Percentiles rank a stretch among this genome's conserved stretches.
Evolutionary conservation across 2,329 filamentous ascomycete genomes (phyloP).

Genomic region (Fusarium acutatum): DNA sequence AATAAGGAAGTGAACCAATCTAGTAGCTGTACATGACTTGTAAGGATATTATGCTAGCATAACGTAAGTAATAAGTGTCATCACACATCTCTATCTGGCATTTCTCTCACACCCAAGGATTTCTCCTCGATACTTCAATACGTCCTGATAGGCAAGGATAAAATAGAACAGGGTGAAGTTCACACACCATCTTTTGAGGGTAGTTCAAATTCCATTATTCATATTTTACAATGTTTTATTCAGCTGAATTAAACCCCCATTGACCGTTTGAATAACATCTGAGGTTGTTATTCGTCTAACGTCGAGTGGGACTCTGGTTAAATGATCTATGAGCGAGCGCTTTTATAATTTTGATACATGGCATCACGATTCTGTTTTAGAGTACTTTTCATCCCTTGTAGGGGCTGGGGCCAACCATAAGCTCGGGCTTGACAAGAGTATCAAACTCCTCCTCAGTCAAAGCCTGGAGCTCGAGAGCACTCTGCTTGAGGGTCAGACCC

Average conservation of each 20-base stretch:
- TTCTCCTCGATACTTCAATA: background rate
- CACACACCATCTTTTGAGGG: background rate
- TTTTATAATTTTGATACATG: slow-evolving; percentile 16
- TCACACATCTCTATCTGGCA: background rate
- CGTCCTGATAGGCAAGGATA: background rate
- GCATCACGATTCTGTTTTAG: background rate
- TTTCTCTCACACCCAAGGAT: background rate
- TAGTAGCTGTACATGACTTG: background rate
- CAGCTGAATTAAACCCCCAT: background rate
- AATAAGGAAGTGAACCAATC: background rate
- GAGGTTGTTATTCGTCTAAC: background rate
- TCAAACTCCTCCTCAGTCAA: slow-evolving; percentile 91
- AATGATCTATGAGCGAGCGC: slow-evolving; percentile 10
- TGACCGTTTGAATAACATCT: background rate
- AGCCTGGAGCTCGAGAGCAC: slow-evolving; percentile 91
- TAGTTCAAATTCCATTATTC: background rate
- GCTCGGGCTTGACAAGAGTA: slow-evolving; percentile 85
- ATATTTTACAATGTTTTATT: background rate
- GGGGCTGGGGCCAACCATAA: slow-evolving; percentile 87
- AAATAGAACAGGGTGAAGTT: background rate
- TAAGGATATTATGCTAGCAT: background rate
- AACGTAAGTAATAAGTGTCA: background rate
- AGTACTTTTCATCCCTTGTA: slow-evolving; percentile 55
- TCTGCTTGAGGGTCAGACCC: slow-evolving; percentile 91
- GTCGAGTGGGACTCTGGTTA: background rate